A percentile compares a stretch with the other conserved stretches of the same genome.
These are phyloP conservation scores for Dendrobium nobile DNA, from an alignment of 106 monocot genomes.

Conservation along the genomic window DNA sequence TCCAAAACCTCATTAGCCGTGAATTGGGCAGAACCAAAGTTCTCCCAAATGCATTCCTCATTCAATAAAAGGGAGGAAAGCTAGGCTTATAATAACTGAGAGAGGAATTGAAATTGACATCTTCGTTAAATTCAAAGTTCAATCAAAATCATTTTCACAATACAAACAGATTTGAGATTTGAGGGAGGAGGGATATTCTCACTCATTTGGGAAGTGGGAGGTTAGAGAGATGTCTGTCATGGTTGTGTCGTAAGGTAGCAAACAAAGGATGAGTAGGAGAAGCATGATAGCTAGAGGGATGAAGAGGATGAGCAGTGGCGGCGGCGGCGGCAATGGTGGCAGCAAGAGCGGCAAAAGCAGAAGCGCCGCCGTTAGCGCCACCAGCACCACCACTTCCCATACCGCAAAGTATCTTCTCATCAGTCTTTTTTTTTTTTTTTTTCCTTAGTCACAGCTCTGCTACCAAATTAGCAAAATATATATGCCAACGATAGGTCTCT, in stretches of 20 bases:
- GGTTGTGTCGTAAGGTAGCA: constrained; percentile 7
- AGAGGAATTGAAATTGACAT: background rate
- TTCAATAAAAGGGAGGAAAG: background rate
- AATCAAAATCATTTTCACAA: background rate
- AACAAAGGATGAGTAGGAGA: constrained; percentile 28
- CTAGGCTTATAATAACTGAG: background rate
- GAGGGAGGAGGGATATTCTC: background rate
- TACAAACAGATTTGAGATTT: too few relatives aligned
- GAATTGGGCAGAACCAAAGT: background rate
- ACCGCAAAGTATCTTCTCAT: background rate
- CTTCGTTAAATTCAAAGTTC: background rate
- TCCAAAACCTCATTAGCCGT: background rate
- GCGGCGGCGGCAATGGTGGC: constrained; percentile 49
- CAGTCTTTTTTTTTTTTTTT: background rate
- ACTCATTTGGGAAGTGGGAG: background rate
- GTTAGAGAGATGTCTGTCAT: background rate
- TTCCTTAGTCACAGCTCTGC: background rate
- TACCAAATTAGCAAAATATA: background rate
- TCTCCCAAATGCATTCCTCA: too few relatives aligned
- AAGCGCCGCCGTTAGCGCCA: constrained; percentile 18
- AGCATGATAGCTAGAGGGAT: constrained; percentile 33
- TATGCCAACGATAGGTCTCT: background rate
- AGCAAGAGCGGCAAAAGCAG: constrained; percentile 43
- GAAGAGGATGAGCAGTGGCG: constrained; percentile 25
- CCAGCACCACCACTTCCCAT: constrained; percentile 12